Evolutionary conservation across 164 flowering plant species (phyloP), one percentile per base, ranked within the genome.

Genomic region (Magnolia sinica): DNA sequence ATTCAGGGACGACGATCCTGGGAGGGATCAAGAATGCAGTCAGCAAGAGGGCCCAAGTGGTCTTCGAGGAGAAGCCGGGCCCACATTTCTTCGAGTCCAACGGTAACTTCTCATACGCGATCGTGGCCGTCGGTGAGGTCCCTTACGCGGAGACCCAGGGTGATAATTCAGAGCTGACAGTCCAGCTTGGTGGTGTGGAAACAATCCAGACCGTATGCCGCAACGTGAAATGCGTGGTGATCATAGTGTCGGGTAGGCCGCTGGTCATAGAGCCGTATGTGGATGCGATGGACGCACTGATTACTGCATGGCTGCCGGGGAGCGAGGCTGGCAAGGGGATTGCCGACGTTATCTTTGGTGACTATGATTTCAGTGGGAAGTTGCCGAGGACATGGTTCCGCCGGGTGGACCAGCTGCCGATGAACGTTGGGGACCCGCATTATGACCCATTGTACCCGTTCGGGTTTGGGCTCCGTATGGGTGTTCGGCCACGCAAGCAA

Each of bases 291-390:
- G 87, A 84, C n/a, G 89, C 88, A 1, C 76, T 87, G 19, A 86
- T 87, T 18, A 87, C 89, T 7, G 89, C 88, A 1, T 87, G 88
- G 88, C 79, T 87, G 4, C 89, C 89, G 0, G 89, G 89, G 13
- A 78, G 81, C 5, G 89, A 87, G 70, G 84, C 79, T 19, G 89
- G 89, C 9, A 83, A 80, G 50, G 89, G 89, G 18, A 81, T 87
- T 20, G 79, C 89, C 2, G 88, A 87, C 71, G 85, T 86, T 27
- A 74, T 87, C 22, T 87, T 87, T 70, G 89, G 89, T 5, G 83
- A 83, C 63, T 79, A 75, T 71, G 84, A 86, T 23, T 87, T 87
- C 71, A 76, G 81, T 0, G 88, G 90, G 13, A 86, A 71, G 82
- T 83, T 87, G 19, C 77, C 90, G 0, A 70, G 83, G 45, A 86